phyloP scores from a whole-genome alignment of 305 asterid genomes.

The Rubia balearica region DNA sequence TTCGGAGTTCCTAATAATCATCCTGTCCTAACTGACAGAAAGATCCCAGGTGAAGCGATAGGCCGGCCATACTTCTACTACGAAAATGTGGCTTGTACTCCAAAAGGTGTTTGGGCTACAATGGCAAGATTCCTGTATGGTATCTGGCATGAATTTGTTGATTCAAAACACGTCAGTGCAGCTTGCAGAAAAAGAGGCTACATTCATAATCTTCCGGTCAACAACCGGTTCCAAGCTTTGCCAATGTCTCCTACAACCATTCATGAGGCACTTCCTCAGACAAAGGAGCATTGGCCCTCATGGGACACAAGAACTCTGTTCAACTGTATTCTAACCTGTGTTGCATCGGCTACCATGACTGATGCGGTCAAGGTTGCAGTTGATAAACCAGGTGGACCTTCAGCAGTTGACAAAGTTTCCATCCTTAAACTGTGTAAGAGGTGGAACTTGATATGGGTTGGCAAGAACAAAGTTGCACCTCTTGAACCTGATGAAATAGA shows the following conservation, averaged over 20 bases:
- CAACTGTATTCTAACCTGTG: constrained; percentile 76
- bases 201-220: constrained; percentile 66
- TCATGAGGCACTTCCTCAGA: constrained; percentile 66
- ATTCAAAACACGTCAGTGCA: constrained; percentile 74
- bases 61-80: constrained; percentile 85
- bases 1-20: constrained; percentile 48
- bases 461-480: constrained; percentile 79
- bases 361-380: constrained; percentile 57
- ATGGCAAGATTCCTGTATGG: constrained; percentile 58
- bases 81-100: constrained; percentile 86
- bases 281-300: constrained; percentile 82
- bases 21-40: constrained; percentile 29
- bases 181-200: constrained; percentile 89
- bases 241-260: constrained; percentile 73
- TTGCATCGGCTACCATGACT: constrained; percentile 25
- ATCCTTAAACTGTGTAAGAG: constrained; percentile 61
- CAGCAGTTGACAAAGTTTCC: constrained; percentile 33
- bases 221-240: constrained; percentile 57
- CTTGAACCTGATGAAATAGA: constrained; percentile 86
- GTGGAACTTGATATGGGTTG: constrained; percentile 94
- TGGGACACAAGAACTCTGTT: constrained; percentile 75
- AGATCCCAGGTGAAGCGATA: constrained; percentile 43
- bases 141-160: constrained; percentile 72
- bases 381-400: constrained; percentile 61
- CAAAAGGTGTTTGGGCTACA: constrained; percentile 88